Conservation (phyloP, 2,329 filamentous ascomycete genomes). For the Fusarium humuli region DNA sequence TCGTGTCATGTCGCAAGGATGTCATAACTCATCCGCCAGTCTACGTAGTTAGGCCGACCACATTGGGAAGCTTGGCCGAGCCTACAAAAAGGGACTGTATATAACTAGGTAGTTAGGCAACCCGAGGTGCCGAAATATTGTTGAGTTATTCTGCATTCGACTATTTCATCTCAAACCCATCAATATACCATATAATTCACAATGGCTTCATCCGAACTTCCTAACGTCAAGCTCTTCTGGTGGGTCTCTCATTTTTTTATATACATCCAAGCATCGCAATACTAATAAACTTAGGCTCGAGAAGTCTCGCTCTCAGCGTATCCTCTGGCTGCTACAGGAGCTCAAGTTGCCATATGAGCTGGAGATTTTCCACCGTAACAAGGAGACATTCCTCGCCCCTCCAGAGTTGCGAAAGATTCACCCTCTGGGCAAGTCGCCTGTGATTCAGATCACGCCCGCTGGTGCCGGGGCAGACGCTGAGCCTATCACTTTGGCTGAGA, state of each 20-base stretch:
- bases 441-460: constrained; percentile 72
- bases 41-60: constrained; percentile 27
- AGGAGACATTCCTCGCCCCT: constrained; percentile 74
- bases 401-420: constrained; percentile 81
- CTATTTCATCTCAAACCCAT: background rate
- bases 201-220: constrained; percentile 51
- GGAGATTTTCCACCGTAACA: constrained; percentile 78
- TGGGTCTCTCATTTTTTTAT: constrained; percentile 48
- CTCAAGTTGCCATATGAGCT: constrained; percentile 83
- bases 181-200: background rate
- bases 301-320: constrained; percentile 82
- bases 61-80: constrained; percentile 23
- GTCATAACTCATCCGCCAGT: background rate
- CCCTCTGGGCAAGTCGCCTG: constrained; percentile 87
- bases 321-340: constrained; percentile 88
- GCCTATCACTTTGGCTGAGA: constrained; percentile 80
- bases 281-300: constrained; percentile 73
- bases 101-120: background rate
- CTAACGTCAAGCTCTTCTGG: constrained; percentile 75
- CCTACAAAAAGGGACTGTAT: constrained; percentile 5
- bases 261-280: background rate
- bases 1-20: background rate
- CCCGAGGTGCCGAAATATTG: background rate
- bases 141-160: background rate
- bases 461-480: constrained; percentile 49